Base-by-base conservation (phyloP, 129 eudicot genomes). In the Flaveria brownii region DNA sequence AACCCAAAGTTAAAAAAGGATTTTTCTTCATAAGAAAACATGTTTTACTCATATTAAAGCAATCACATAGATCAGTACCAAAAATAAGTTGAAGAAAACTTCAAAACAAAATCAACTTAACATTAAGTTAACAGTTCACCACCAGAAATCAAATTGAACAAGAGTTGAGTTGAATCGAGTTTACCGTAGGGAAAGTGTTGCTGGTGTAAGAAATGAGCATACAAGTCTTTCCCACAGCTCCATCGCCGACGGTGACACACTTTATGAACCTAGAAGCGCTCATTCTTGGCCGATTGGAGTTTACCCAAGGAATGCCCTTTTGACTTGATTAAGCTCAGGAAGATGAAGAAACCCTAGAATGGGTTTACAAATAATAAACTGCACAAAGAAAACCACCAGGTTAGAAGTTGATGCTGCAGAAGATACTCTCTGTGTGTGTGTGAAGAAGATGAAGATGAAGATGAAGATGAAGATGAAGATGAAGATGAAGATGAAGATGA, bases 161-260 rank as follows among this genome's bases (percentile, higher is more conserved):
- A 33, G 50, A 22, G 54, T 36, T 43, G 14, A 67, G 55, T 46
- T 26, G 26, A 26, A 6, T 65, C 54, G 20, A 39, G 28, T 12
- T 70, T 70, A 91, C 97, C 75, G 97, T 91, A 65, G 97, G 97
- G 73, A 91, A 91, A 50, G 97, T 88, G 86, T 91, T 91, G 82
- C 95, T 91, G 90, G 97, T 91, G 90, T 91, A 91, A 61, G 97
- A 91, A 75, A 91, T 91, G 75, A 91, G 95, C 95, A 91, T 80
- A 84, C 97, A 91, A 68, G 97, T 91, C 84, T 91, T 91, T 18
- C 97, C 97, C 14, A 91, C 95, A 50, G 95, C 97, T 68, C 97
- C 97, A 62, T 91, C 97, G 13, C 97, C 97, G 22, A 91, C 97
- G 3, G 97, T 91, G 15, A 91, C 97, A 71, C 97, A 91, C 88